Percentiles rank a stretch among this genome's conserved stretches.
Conservation (phyloP, 2,329 filamentous ascomycete species). For the Sporothrix schenckii region DNA sequence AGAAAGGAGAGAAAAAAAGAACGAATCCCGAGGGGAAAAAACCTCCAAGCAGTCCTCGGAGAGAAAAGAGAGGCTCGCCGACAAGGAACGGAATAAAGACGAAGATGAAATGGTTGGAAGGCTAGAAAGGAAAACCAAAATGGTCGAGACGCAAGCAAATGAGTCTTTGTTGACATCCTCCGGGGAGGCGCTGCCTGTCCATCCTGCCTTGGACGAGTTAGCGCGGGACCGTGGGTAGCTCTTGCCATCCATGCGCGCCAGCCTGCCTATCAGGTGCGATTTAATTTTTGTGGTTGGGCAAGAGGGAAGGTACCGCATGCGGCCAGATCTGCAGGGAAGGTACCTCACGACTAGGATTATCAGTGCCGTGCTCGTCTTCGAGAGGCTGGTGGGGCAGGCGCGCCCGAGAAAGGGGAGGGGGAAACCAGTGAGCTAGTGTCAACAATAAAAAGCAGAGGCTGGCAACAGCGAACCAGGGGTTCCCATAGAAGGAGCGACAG, state of each 20-base stretch:
- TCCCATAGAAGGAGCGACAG: constrained; percentile 16
- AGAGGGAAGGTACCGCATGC: constrained; percentile 15
- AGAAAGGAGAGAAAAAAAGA: background rate
- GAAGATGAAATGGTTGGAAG: background rate
- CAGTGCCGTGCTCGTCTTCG: constrained; percentile 4
- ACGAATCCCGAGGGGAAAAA: background rate
- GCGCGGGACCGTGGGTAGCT: constrained; percentile 30
- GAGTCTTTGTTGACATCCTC: constrained; percentile 33
- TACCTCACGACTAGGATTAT: background rate
- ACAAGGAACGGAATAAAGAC: constrained; percentile 1
- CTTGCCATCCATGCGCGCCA: constrained; percentile 25
- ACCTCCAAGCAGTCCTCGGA: background rate
- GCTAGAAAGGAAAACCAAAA: constrained; percentile 12
- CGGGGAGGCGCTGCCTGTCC: constrained; percentile 20
- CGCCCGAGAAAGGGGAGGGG: constrained; percentile 20
- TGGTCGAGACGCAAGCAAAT: constrained; percentile 11
- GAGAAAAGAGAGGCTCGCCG: constrained; percentile 1
- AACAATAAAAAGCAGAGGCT: constrained; percentile 33
- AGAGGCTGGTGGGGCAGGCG: constrained; percentile 32
- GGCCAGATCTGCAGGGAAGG: constrained; percentile 14
- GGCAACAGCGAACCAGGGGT: constrained; percentile 19
- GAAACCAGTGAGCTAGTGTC: background rate
- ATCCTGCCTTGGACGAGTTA: constrained; percentile 28
- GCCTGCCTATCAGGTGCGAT: constrained; percentile 24
- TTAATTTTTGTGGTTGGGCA: constrained; percentile 28